Conservation (phyloP, 108 stramenopile species). For the Skeletonema marinoi region DNA sequence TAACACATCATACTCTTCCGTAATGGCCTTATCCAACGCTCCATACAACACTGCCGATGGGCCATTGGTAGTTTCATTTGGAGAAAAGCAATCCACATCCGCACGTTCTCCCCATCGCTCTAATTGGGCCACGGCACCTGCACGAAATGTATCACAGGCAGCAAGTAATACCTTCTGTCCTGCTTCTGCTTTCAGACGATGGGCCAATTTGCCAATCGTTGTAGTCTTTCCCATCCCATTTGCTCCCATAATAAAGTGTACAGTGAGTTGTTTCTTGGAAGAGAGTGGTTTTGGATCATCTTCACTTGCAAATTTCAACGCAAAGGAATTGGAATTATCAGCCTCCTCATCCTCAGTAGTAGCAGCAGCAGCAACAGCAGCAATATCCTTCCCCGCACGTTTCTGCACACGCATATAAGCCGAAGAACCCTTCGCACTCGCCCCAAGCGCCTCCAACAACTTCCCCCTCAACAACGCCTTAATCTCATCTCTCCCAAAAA, state of each 20-base stretch:
- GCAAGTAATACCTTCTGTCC: conserved; percentile 88
- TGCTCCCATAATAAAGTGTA: conserved; percentile 83
- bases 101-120: conserved; percentile 90
- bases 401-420: conserved; percentile 4
- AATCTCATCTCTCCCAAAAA: conserved; percentile 70
- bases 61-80: conserved; percentile 57
- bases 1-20: conserved; percentile 83
- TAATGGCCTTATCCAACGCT: conserved; percentile 77
- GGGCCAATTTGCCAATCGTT: conserved; percentile 94
- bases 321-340: conserved; percentile 31
- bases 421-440: conserved; percentile 8
- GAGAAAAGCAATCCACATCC: conserved; percentile 82
- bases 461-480: conserved; percentile 81
- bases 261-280: conserved; percentile 52
- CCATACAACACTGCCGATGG: conserved; percentile 78
- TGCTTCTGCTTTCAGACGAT: conserved; percentile 77
- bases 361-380: background rate
- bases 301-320: conserved; percentile 61
- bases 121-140: conserved; percentile 94
- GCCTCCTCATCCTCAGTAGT: background rate
- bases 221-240: conserved; percentile 97
- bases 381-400: background rate
- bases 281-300: conserved; percentile 17
- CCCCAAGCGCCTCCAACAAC: conserved; percentile 71
- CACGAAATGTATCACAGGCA: conserved; percentile 96